Conservation (phyloP, 179 eudicot genomes). For the Silene coronaria region DNA sequence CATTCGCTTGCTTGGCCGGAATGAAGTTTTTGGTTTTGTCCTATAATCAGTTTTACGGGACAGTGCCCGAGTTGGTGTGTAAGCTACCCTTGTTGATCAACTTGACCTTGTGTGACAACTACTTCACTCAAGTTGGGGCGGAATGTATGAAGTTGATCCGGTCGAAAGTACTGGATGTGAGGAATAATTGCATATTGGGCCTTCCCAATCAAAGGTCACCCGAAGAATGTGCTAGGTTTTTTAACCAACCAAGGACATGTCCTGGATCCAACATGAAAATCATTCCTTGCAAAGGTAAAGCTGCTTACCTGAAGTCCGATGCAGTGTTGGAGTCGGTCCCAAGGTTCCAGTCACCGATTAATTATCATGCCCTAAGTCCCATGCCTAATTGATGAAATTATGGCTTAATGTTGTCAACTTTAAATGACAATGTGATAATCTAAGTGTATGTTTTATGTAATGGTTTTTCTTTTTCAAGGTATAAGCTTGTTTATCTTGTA, state of each 20-base stretch:
- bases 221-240: conserved; percentile 34
- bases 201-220: conserved; percentile 34
- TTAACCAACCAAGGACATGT: conserved; percentile 26
- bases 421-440: not conserved
- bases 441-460: not conserved
- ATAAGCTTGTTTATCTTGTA: not conserved
- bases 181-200: conserved; percentile 40
- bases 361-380: conserved; percentile 26
- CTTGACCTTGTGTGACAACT: conserved; percentile 34
- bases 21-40: conserved; percentile 33
- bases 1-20: conserved; percentile 35
- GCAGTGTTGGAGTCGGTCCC: not conserved
- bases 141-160: conserved; percentile 35
- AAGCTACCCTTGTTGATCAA: conserved; percentile 26
- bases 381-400: not conserved
- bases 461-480: not conserved
- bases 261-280: conserved; percentile 11
- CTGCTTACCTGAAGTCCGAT: conserved; percentile 17
- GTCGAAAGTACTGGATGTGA: conserved; percentile 35
- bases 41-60: conserved; percentile 36
- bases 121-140: conserved; percentile 50
- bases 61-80: conserved; percentile 46
- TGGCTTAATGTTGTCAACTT: not conserved
- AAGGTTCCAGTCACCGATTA: conserved; percentile 12
- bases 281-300: conserved; percentile 24